phyloP scores from a whole-genome alignment of 768 basidiomycete genomes.

The Coprinopsis marcescibilis region DNA sequence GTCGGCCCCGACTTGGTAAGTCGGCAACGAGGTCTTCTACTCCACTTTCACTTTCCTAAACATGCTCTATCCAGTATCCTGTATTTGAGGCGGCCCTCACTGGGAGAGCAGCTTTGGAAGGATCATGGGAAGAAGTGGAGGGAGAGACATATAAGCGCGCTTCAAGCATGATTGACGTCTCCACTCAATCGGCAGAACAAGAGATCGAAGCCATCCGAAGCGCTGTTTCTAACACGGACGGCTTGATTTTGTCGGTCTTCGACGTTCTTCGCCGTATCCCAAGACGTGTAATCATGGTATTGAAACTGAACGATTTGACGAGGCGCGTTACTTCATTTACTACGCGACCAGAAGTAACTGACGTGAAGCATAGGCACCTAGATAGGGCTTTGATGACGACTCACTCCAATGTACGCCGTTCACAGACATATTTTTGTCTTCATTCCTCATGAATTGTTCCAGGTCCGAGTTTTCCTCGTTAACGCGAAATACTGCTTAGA shows the following conservation, averaged over 20 bases:
- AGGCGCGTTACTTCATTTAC: constrained; percentile 36
- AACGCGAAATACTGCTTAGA: constrained; percentile 83
- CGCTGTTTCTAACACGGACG: constrained; percentile 79
- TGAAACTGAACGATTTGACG: constrained; percentile 84
- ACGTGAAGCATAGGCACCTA: constrained; percentile 48
- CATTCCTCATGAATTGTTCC: constrained; percentile 15
- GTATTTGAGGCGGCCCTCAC: constrained; percentile 95
- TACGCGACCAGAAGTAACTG: neutral
- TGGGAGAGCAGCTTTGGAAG: constrained; percentile 71
- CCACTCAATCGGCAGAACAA: constrained; percentile 61
- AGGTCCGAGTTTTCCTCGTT: constrained; percentile 86
- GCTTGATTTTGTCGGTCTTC: constrained; percentile 78
- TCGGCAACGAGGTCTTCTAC: constrained; percentile 11
- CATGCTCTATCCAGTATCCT: constrained; percentile 59
- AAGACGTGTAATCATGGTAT: constrained; percentile 73
- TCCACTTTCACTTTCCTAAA: neutral
- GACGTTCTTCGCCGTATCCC: constrained; percentile 85
- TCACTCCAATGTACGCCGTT: constrained; percentile 55
- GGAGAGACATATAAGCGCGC: constrained; percentile 51
- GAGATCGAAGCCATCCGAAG: constrained; percentile 80
- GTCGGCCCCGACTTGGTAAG: constrained; percentile 80
- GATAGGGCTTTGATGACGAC: constrained; percentile 87
- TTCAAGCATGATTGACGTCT: constrained; percentile 70
- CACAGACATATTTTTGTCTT: neutral
- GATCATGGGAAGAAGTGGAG: constrained; percentile 44